phyloP scores from a whole-genome alignment of 345 rosid genomes.

The Zanthoxylum bungeanum region DNA sequence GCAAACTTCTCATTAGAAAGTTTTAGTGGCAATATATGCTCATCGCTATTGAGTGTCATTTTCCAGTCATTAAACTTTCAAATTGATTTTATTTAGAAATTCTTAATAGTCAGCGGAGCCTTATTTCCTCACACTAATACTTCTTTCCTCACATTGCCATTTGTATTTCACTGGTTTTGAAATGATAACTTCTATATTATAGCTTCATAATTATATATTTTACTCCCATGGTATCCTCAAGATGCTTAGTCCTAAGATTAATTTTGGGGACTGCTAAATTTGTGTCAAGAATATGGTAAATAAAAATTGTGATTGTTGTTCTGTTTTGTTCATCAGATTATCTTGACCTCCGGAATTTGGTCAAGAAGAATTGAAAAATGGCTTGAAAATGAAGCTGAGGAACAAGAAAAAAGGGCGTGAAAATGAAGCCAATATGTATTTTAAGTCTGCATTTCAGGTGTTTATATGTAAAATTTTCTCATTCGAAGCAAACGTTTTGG shows the following conservation, averaged over 20 bases:
- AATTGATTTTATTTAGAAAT: not conserved
- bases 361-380: conserved; percentile 8
- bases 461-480: not conserved
- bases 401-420: conserved; percentile 2
- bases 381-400: not conserved
- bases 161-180: too few species aligned
- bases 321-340: conserved; percentile 14
- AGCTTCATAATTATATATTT: not conserved
- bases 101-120: not conserved
- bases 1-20: not conserved
- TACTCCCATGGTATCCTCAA: not conserved
- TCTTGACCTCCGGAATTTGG: not conserved
- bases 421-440: conserved; percentile 1
- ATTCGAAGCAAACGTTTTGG: not conserved
- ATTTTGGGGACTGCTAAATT: not conserved
- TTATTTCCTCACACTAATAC: not conserved
- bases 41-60: not conserved
- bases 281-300: not conserved
- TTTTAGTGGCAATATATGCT: not conserved
- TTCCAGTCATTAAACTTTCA: not conserved
- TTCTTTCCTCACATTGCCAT: too few species aligned
- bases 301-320: not conserved
- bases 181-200: too few species aligned
- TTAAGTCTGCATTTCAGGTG: not conserved
- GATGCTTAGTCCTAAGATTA: not conserved